A percentile compares a stretch with the other conserved stretches of the same genome.
phyloP scores from a whole-genome alignment of 768 basidiomycete genomes.

The Xerocomellus chrysenteron region DNA sequence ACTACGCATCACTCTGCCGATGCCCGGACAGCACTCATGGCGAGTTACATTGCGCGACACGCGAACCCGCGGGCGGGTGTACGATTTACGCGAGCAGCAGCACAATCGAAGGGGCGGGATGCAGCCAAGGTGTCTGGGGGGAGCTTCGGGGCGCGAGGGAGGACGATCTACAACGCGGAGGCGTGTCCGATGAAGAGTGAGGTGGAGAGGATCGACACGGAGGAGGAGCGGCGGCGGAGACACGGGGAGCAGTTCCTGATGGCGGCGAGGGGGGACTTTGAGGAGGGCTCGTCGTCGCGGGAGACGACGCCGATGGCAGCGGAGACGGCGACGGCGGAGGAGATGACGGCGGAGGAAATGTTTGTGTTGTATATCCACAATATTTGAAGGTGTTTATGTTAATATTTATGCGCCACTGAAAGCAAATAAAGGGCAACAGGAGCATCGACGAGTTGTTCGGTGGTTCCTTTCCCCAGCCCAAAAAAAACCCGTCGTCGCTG shows the following conservation, averaged over 20 bases:
- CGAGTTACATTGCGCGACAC: conserved; percentile 26
- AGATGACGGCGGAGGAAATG: conserved; percentile 28
- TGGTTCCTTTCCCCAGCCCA: conserved; percentile 44
- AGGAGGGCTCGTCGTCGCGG: not conserved
- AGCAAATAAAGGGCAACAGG: conserved; percentile 35
- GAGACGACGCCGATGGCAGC: not conserved
- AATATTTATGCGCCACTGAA: conserved; percentile 26
- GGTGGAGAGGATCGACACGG: conserved; percentile 21
- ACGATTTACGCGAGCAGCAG: not conserved
- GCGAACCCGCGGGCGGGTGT: conserved; percentile 20
- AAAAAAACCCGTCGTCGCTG: conserved; percentile 41
- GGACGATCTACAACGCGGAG: conserved; percentile 31
- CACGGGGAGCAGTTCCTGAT: conserved; percentile 5
- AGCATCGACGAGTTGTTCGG: not conserved
- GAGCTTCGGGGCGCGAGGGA: conserved; percentile 17
- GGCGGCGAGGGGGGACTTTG: conserved; percentile 1
- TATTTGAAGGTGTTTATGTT: conserved; percentile 15
- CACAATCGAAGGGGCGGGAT: not conserved
- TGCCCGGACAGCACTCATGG: conserved; percentile 34
- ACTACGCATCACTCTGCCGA: conserved; percentile 32
- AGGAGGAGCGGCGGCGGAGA: conserved; percentile 15
- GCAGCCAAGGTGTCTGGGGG: not conserved
- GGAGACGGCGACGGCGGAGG: not conserved
- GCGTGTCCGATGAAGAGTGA: not conserved
- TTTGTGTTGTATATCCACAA: conserved; percentile 41